These are phyloP conservation scores for Digitaria exilis DNA, from an alignment of 202 grass and related monocot genomes.

Conservation along the genomic window DNA sequence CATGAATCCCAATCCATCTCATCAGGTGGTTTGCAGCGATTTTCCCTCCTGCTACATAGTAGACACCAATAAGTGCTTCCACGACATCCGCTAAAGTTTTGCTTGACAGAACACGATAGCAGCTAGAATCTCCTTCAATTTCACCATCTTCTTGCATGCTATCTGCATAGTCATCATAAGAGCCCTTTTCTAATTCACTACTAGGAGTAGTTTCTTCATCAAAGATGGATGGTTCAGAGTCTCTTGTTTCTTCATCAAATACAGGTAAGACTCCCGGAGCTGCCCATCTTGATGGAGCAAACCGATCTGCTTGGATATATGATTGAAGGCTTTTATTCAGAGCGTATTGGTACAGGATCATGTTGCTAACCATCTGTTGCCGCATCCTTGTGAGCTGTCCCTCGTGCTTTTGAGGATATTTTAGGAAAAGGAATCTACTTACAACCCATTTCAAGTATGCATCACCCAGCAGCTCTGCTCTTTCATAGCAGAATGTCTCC, in stretches of 20 bases:
- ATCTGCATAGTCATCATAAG: conserved; percentile 62
- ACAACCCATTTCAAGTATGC: conserved; percentile 99
- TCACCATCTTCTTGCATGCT: conserved; percentile 89
- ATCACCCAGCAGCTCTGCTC: conserved; percentile 96
- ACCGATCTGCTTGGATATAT: conserved; percentile 96
- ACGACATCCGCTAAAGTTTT: conserved; percentile 99
- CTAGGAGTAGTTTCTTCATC: conserved; percentile 54
- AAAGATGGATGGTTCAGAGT: conserved; percentile 71
- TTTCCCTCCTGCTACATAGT: conserved; percentile 93
- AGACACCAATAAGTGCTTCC: conserved; percentile 95
- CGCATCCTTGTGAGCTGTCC: conserved; percentile 96
- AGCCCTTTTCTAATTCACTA: conserved; percentile 47
- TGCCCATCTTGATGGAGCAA: conserved; percentile 98
- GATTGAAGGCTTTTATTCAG: conserved; percentile 89
- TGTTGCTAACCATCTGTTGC: conserved; percentile 99
- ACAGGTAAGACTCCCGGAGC: conserved; percentile 95
- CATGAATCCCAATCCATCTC: conserved; percentile 97
- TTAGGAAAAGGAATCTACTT: conserved; percentile 97
- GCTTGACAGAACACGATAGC: conserved; percentile 94
- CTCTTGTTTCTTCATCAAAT: conserved; percentile 93
- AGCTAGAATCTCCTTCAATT: conserved; percentile 93
- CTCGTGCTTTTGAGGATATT: conserved; percentile 99
- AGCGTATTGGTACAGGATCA: conserved; percentile 91
- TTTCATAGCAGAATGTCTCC: conserved; percentile 98
- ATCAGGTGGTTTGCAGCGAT: conserved; percentile 95